Base-by-base conservation (phyloP, 805 yeast genomes). In the Spathaspora gorwiae region DNA sequence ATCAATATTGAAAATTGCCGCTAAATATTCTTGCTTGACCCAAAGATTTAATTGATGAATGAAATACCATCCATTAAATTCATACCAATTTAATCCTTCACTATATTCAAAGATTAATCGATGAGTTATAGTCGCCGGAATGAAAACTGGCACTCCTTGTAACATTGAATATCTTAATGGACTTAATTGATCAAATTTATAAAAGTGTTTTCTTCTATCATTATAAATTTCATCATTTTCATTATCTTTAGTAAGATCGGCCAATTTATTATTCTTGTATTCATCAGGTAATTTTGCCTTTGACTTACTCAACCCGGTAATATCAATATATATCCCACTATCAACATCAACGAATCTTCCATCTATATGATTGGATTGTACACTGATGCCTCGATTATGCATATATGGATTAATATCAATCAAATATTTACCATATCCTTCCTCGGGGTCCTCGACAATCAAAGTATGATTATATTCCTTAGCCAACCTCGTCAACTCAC, bases 311-410 rank as follows among this genome's bases (percentile, higher is more conserved):
- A 57, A 37, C 2, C 79, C 86, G 2, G 76, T 72, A 42, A 80
- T 66, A 50, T 80, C 84, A 43, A 80, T 65, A 52, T 77, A 80
- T 7, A 72, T 54, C 11, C 85, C 85, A 1, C 80, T 72, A 40
- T 73, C 72, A 10, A 71, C 66, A 53, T 81, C 85, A 43, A 81
- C 76, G 54, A 81, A 76, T 45, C 83, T 69, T 6, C 79, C 61
- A 40, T 57, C 61, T 37, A 57, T 57, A 38, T 53, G 57, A 46
- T 57, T 57, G 43, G 50, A 52, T 40, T 47, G 53, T 6, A 41
- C 44, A 10, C 55, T 50, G 8, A 31, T 42, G 33, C 52, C 54
- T n/a, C 62, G 47, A 42, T 57, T 57, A 30, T 55, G 59, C 26
- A 59, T 38, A 42, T 49, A 59, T 2, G 62, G 45, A 10, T 56